Base-by-base conservation (phyloP, 2,329 filamentous ascomycete genomes). In the Stemphylium beticola region DNA sequence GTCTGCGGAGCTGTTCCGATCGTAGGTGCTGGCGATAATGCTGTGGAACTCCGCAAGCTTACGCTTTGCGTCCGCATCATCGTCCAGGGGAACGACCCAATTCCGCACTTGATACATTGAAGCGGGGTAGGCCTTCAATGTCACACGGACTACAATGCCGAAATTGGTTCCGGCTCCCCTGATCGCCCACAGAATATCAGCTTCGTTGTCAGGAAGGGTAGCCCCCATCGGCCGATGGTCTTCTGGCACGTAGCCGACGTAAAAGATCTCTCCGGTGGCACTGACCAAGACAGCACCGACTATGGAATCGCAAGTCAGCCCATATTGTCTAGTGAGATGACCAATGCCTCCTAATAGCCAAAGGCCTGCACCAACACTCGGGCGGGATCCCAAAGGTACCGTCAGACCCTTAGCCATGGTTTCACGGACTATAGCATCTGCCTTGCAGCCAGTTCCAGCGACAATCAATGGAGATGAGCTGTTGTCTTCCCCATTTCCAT, bases 271-370 rank as follows among this genome's bases (percentile, higher is more conserved):
- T 26, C 79, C 75, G 32, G 79, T 79, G 0, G 74, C 65, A 58
- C 80, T 81, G 68, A 87, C 79, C 22, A 88, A 11, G 2, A 87
- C 78, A 17, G 82, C 85, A 57, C 86, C 85, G n/a, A 87, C 67
- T 40, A 88, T 82, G 39, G 79, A 67, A 58, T 88, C 85, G 59
- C 83, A 87, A 2, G 84, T 57, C 11, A 89, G 83, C 1, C 86
- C 85, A 58, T 85, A 70, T 8, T 77, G 49, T 53, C 85, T 77
- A 32, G 81, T 64, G n/a, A 86, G 73, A 59, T 87, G 84, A 2
- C 85, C 85, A 43, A 88, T 85, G 47, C 86, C 85, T 36, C 86
- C 86, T 75, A 88, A 85, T 41, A 89, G 75, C 84, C 84, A 88
- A 12, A 85, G 61, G 0, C 86, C 86, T 0, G 83, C 81, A 2